These are phyloP conservation scores for Russula compacta DNA, from an alignment of 768 basidiomycete genomes.

Conservation along the genomic window DNA sequence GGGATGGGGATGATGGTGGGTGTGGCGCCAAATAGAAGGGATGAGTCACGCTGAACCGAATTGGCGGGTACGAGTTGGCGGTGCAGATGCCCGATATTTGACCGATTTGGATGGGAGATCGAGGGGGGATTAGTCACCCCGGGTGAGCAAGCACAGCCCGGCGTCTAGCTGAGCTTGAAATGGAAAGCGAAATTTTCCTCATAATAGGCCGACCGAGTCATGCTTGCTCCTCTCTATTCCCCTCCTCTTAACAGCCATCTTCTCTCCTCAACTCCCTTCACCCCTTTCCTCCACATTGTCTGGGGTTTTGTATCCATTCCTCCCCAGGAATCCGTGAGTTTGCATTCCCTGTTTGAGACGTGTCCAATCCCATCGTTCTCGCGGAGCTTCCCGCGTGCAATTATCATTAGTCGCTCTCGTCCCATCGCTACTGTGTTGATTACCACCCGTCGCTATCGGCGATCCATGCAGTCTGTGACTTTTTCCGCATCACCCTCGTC, in stretches of 20 bases:
- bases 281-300: slow-evolving; percentile 8
- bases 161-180: slow-evolving; percentile 17
- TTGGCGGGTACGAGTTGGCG: neutral
- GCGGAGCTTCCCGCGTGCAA: slow-evolving; percentile 13
- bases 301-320: slow-evolving; percentile 7
- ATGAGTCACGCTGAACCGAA: neutral
- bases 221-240: neutral
- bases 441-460: slow-evolving; percentile 4
- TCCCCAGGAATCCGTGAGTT: slow-evolving; percentile 19
- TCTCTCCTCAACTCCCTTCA: neutral
- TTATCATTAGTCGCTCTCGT: slow-evolving; percentile 13
- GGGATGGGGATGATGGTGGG: neutral
- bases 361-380: slow-evolving; percentile 18
- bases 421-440: neutral
- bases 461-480: slow-evolving; percentile 15
- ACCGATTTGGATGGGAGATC: neutral
- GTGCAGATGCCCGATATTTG: neutral
- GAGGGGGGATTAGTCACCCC: neutral
- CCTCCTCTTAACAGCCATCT: slow-evolving; percentile 3
- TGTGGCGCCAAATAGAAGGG: neutral
- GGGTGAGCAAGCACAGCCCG: no score
- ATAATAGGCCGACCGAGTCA: slow-evolving; percentile 18
- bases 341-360: slow-evolving; percentile 20
- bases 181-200: slow-evolving; percentile 13
- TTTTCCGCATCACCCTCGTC: slow-evolving; percentile 9